Evolutionary conservation across 257 asterid genomes (phyloP).

Genomic region (Jacaranda copaia): DNA sequence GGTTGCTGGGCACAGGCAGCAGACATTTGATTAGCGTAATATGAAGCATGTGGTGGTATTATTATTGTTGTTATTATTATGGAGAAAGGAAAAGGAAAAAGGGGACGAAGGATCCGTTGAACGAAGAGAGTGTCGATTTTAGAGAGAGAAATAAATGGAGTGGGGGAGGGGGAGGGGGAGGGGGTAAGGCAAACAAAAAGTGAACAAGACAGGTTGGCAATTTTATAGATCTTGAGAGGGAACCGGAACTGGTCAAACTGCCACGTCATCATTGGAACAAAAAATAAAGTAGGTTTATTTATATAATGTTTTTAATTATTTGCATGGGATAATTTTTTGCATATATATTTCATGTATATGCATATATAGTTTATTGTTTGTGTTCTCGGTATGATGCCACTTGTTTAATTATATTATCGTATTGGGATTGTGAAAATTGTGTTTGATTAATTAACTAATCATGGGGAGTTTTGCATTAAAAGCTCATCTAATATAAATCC

Average conservation of each 20-base stretch:
- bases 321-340: conserved; percentile 1
- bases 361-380: too few relatives aligned
- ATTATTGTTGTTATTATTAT: conserved; percentile 16
- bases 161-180: neutral
- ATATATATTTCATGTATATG: too few relatives aligned
- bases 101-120: conserved; percentile 23
- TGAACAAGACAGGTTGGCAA: conserved; percentile 34
- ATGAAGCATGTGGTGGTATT: conserved; percentile 12
- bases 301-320: neutral
- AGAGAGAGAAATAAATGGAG: conserved; percentile 10
- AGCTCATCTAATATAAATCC: too few relatives aligned
- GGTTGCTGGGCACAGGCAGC: conserved; percentile 42
- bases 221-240: conserved; percentile 31
- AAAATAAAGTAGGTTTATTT: neutral
- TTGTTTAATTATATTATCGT: neutral
- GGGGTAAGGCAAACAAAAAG: conserved; percentile 25
- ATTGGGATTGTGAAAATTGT: neutral
- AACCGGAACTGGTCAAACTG: conserved; percentile 45
- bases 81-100: neutral
- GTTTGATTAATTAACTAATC: neutral
- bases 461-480: neutral
- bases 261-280: conserved; percentile 38
- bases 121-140: conserved; percentile 26
- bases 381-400: too few relatives aligned
- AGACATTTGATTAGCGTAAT: conserved; percentile 42